Evolutionary conservation across 192 early-diverging fungal genomes (phyloP).

Genomic region (Coemansia sp.): DNA sequence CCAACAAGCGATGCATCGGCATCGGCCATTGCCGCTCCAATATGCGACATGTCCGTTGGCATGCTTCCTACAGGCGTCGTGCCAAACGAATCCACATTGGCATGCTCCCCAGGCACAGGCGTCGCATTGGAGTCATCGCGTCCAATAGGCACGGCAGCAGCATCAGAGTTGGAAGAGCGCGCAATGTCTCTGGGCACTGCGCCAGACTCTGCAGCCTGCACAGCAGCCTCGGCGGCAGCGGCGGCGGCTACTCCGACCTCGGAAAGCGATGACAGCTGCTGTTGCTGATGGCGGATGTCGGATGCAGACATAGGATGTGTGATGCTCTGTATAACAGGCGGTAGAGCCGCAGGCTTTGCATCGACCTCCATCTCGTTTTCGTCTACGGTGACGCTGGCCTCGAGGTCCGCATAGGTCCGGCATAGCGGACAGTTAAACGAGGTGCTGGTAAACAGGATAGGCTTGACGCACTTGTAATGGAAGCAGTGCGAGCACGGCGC

Average conservation of each 20-base stretch:
- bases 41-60: slow-evolving; percentile 32
- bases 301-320: not conserved
- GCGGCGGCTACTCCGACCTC: slow-evolving; percentile 17
- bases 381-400: slow-evolving; percentile 65
- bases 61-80: slow-evolving; percentile 49
- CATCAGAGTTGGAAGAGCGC: not conserved
- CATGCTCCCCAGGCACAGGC: slow-evolving; percentile 46
- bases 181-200: slow-evolving; percentile 4
- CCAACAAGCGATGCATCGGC: slow-evolving; percentile 41
- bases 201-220: slow-evolving; percentile 25
- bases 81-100: slow-evolving; percentile 47
- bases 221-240: slow-evolving; percentile 36
- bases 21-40: slow-evolving; percentile 12
- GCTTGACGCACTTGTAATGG: slow-evolving; percentile 91
- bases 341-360: slow-evolving; percentile 27
- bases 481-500: slow-evolving; percentile 92
- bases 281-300: slow-evolving; percentile 12
- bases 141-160: slow-evolving; percentile 5
- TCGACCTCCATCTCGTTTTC: slow-evolving; percentile 56
- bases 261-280: slow-evolving; percentile 7
- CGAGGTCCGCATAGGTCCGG: slow-evolving; percentile 88
- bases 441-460: slow-evolving; percentile 68
- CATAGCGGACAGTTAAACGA: slow-evolving; percentile 89
- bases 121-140: slow-evolving; percentile 49
- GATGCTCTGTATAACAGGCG: slow-evolving; percentile 19